Evolutionary conservation across 331 rosid species (phyloP), one percentile per base, ranked within the genome.

Genomic region (Stylosanthes scabra): DNA sequence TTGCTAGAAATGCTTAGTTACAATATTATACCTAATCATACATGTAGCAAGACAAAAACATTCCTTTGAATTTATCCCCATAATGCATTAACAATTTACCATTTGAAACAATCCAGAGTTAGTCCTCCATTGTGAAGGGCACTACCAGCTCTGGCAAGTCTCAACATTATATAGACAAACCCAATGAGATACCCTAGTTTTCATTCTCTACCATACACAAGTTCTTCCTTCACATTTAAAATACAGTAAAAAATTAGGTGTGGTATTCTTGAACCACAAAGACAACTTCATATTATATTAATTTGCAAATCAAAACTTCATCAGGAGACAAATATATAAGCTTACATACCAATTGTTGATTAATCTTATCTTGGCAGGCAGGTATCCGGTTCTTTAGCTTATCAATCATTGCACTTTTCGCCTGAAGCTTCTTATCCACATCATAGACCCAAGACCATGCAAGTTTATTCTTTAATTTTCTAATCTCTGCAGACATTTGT

Each of bases 401-500:
- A 75, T 76, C 93, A 44, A 94, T 83, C 60, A 10, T 84, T 52
- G 27, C 45, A 74, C 71, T 77, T 64, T 91, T 89, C 44, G 73
- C 79, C 78, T 68, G 79, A 44, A 94, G 86, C 50, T 91, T 80
- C 79, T 68, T 84, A 77, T 94, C 96, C 61, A 87, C 89, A 49
- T 90, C 88, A 82, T 86, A 89, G 59, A 94, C 96, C 97, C 95
- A 94, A 45, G 96, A 84, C 99, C 99, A 94, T 3, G 99, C 97
- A 57, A 91, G 99, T 85, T 91, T 91, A 77, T 89, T 91, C 83
- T 86, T 94, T 68, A 91, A 76, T 74, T 85, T 90, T 72, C 86
- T 92, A 57, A 85, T 78, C 72, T 87, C 82, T 42, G 78, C 74
- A 71, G 91, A 76, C 72, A 91, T 88, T 85, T 88, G 87, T 83